Conservation (phyloP, 805 yeast genomes). For the Kregervanrija fluxuum region DNA sequence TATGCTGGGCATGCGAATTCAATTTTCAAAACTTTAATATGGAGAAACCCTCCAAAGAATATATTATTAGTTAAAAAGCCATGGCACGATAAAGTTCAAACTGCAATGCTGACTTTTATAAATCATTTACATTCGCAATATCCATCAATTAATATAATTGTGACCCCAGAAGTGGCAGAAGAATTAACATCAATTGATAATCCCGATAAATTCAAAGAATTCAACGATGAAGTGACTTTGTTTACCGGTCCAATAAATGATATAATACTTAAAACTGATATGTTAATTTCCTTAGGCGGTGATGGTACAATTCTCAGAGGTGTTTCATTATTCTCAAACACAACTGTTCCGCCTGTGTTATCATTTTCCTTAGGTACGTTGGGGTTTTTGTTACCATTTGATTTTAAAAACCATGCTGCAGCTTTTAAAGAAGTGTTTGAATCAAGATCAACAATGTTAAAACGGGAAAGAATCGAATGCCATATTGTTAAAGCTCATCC, state of each 20-base stretch:
- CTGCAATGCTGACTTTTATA: slow-evolving; percentile 62
- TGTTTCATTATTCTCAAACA: slow-evolving; percentile 66
- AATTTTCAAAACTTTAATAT: slow-evolving; percentile 53
- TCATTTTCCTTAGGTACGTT: slow-evolving; percentile 87
- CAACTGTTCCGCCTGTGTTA: slow-evolving; percentile 78
- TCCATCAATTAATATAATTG: slow-evolving; percentile 70
- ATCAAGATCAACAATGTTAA: slow-evolving; percentile 64
- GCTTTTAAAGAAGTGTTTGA: slow-evolving; percentile 63
- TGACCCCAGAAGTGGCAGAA: slow-evolving; percentile 64
- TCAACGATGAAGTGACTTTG: slow-evolving; percentile 22
- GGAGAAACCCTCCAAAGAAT: slow-evolving; percentile 72
- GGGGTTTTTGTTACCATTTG: slow-evolving; percentile 86
- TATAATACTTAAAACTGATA: slow-evolving; percentile 61
- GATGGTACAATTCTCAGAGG: slow-evolving; percentile 90
- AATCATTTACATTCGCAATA: slow-evolving; percentile 51
- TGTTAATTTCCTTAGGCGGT: slow-evolving; percentile 88
- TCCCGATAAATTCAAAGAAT: background rate
- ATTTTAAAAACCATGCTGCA: slow-evolving; percentile 50
- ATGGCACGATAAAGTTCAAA: slow-evolving; percentile 55
- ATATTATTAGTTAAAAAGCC: slow-evolving; percentile 82
- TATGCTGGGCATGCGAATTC: slow-evolving; percentile 50
- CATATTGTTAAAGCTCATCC: slow-evolving; percentile 37
- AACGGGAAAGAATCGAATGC: slow-evolving; percentile 74
- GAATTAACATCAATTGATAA: slow-evolving; percentile 37
- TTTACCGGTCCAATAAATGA: slow-evolving; percentile 54